phyloP scores from a whole-genome alignment of 2,329 filamentous ascomycete species.

The Pseudogymnoascus pannorum region DNA sequence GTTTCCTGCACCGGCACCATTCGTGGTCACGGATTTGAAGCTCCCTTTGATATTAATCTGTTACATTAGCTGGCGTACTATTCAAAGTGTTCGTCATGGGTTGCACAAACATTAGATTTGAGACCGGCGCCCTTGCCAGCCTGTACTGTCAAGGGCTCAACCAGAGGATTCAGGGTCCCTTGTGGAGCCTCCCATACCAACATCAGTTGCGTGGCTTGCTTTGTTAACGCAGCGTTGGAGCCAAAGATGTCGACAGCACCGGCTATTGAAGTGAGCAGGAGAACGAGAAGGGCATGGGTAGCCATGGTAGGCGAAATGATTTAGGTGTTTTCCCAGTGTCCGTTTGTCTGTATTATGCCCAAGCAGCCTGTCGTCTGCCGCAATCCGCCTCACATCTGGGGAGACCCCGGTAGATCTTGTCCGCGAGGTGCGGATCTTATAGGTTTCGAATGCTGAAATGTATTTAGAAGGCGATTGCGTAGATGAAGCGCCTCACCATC shows the following conservation, averaged over 20 bases:
- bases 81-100: neutral
- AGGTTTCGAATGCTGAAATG: neutral
- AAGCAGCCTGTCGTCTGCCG: neutral
- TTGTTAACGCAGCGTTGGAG: neutral
- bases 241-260: neutral
- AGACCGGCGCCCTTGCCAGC: neutral
- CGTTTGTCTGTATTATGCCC: neutral
- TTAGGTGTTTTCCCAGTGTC: neutral
- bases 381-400: conserved; percentile 3
- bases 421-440: neutral
- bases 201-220: neutral
- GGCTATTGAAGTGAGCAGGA: neutral
- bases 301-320: neutral
- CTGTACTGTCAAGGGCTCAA: conserved; percentile 3
- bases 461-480: neutral
- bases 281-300: conserved; percentile 1
- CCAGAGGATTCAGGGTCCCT: neutral
- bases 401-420: neutral
- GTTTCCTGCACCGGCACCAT: neutral
- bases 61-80: neutral
- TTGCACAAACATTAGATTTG: neutral
- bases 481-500: neutral
- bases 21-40: neutral
- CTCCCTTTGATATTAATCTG: neutral
- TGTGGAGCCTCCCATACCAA: conserved; percentile 1